Evolutionary conservation across 108 stramenopile genomes (phyloP), one percentile per base, ranked within the genome.

Genomic region (Mayamaea pseudoterrestris): DNA sequence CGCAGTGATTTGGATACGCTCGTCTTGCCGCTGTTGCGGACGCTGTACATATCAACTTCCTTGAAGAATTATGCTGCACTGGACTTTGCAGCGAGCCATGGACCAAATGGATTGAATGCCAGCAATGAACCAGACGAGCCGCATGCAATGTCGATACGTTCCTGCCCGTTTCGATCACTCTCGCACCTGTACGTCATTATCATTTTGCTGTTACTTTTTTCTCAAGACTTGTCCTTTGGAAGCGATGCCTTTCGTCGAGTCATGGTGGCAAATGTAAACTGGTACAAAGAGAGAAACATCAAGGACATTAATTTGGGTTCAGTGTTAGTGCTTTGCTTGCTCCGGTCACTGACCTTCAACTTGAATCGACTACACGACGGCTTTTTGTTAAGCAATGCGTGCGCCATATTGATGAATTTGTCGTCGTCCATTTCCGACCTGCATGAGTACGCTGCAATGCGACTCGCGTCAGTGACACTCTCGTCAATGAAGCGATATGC

Each of bases 181-280:
- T 88, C 86, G 13, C 81, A 83, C 40, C 57, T 89, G 13, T 89
- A 89, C 60, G 74, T 89, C 41, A 79, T 74, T 24, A 53, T 89
- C 7, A 89, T 89, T 34, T 51, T 89, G 49, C 70, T 89, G 1
- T 48, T 89, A 13, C 51, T 83, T 0, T 89, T 89, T 66, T 81
- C 79, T 25, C 82, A 83, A 47, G 87, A 89, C 69, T 39, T 62
- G 27, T 84, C 82, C 12, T 89, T 89, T 58, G 82, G 80, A 0
- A 47, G 68, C 16, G 80, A 81, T 54, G 74, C 80, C 13, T 89
- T 89, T 49, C 62, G 70, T 43, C 74, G 81, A 3, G 59, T 71
- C 25, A 43, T 30, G 12, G 58, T 84, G 12, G 24, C 61, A 34
- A 24, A 21, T 5, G 74, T 89, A 2, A 32, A 36, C n/a, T 89